Base-by-base conservation (phyloP, 2,329 filamentous ascomycete genomes). In the Furcasterigmium sp. region DNA sequence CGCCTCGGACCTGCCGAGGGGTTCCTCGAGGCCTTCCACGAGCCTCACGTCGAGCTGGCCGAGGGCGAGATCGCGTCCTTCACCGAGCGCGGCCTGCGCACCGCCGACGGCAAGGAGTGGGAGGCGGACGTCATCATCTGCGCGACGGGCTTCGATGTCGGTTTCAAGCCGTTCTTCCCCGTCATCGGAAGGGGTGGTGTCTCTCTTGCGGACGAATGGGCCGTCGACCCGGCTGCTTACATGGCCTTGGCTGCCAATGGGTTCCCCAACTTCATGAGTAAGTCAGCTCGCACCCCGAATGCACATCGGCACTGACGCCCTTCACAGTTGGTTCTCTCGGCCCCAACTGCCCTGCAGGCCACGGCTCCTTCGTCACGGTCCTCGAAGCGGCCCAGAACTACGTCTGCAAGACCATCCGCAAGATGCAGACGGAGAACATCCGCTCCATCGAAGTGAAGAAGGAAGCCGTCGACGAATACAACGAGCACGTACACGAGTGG, bases 121-220 rank as follows among this genome's bases (percentile, higher is more conserved):
- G 51, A 53, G 40, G 47, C 50, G 13, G 29, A 32, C 29, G 29
- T 32, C 8, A 26, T 52, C 11, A 36, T 53, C 21, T 50, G 47
- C 34, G 51, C 53, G 17, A 51, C 48, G 8, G 49, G 51, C 8
- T 55, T 51, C 37, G 48, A 55, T 28, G 41, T 48, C 9, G 43
- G 39, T 26, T 41, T 41, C 29, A 23, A 40, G n/a, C 53, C 53
- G 39, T 53, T 40, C 44, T 56, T 73, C 26, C 65, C 68, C 8
- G 68, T 81, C 3, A 60, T 65, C 2, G 78, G 78, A 1, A 63
- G 64, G 35, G 57, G 63, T 3, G 70, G 69, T 3, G 64, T 69
- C 23, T 63, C 69, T 30, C 59, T 82, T 4, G 63, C 73, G 15
- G 62, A 77, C 26, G 59, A 70, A 2, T 82, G 78, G 76, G 62